Evolutionary conservation across 495 filamentous ascomycete genomes (phyloP).

Genomic region (Elasticomyces elasticus): DNA sequence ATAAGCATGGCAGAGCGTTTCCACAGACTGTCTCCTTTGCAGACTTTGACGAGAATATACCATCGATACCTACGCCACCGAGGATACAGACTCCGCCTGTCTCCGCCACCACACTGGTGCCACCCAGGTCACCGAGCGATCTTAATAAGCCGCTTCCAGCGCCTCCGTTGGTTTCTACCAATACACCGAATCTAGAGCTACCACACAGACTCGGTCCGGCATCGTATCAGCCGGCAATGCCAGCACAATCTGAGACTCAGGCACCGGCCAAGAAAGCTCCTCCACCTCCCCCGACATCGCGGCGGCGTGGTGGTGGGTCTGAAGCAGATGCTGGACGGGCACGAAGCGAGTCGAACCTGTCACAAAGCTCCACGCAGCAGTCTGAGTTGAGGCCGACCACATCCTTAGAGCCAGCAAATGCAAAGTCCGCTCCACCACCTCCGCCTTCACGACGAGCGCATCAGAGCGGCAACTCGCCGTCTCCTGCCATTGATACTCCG

Average conservation of each 20-base stretch:
- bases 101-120: background rate
- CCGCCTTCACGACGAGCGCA: constrained; percentile 23
- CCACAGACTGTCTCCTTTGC: constrained; percentile 32
- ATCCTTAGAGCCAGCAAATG: background rate
- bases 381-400: background rate
- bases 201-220: background rate
- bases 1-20: constrained; percentile 26
- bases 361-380: constrained; percentile 21
- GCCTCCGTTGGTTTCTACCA: constrained; percentile 4
- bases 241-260: background rate
- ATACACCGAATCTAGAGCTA: background rate
- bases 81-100: constrained; percentile 3
- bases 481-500: constrained; percentile 12
- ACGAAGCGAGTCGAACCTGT: constrained; percentile 26
- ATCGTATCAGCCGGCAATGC: background rate
- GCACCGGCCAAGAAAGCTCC: constrained; percentile 26
- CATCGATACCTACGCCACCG: constrained; percentile 4
- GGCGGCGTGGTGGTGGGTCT: constrained; percentile 25
- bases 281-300: constrained; percentile 26
- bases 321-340: constrained; percentile 13
- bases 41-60: constrained; percentile 26
- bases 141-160: constrained; percentile 34
- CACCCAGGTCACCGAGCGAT: constrained; percentile 24
- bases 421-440: constrained; percentile 22
- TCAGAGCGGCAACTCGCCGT: constrained; percentile 3